Conservation (phyloP, 1,139 yeast species). For the Diutina sp. region DNA sequence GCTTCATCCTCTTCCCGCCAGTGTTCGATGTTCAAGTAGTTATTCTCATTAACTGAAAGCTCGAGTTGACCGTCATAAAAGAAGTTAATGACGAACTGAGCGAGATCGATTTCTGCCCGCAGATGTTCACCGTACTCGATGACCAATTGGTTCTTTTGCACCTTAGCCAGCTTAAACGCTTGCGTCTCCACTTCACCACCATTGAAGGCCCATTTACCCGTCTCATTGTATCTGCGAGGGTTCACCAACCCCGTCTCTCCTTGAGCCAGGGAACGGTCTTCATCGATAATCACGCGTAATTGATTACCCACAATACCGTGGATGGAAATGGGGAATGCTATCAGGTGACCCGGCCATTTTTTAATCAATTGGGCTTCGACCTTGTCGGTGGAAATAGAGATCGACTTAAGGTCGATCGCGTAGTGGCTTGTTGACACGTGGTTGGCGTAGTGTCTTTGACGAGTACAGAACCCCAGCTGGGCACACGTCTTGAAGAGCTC, state of each 20-base stretch:
- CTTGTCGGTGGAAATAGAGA: conserved; percentile 15
- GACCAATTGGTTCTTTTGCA: conserved; percentile 11
- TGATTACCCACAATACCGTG: conserved; percentile 40
- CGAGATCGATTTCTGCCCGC: conserved; percentile 25
- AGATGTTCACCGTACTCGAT: conserved; percentile 30
- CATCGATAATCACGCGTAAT: conserved; percentile 54
- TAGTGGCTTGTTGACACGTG: conserved; percentile 38
- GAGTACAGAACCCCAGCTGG: conserved; percentile 73
- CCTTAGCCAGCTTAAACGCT: conserved; percentile 4
- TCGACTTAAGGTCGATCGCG: conserved; percentile 29
- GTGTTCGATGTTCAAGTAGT: conserved; percentile 71
- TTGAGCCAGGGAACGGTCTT: conserved; percentile 23
- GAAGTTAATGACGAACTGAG: conserved; percentile 36
- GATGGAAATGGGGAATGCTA: conserved; percentile 38
- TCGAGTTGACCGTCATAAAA: conserved; percentile 12
- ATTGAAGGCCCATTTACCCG: conserved; percentile 48
- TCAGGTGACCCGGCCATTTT: conserved; percentile 19
- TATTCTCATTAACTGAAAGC: conserved; percentile 53
- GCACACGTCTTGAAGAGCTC: conserved; percentile 70
- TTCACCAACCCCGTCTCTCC: conserved; percentile 14
- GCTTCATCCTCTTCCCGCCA: conserved; percentile 31
- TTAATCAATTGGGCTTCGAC: conserved; percentile 38
- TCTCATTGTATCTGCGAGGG: conserved; percentile 43
- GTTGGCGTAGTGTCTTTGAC: conserved; percentile 65
- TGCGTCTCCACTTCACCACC: conserved; percentile 1